Percentiles rank a stretch among this genome's conserved stretches.
phyloP scores from a whole-genome alignment of 352 stramenopile genomes.

The Lagenidium giganteum region DNA sequence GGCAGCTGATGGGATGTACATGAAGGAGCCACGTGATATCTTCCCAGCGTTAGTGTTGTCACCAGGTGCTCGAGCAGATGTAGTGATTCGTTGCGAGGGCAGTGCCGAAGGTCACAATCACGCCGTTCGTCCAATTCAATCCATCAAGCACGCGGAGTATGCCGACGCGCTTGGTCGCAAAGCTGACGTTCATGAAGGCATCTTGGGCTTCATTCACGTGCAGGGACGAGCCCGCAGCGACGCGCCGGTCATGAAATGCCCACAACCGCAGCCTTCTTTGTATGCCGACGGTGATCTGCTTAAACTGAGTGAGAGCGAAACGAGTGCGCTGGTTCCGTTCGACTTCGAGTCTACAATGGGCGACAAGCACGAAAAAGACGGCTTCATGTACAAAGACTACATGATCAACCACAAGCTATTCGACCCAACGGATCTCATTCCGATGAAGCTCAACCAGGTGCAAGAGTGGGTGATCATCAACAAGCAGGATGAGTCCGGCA shows the following conservation, averaged over 20 bases:
- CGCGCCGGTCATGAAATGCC: slow-evolving; percentile 22
- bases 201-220: slow-evolving; percentile 61
- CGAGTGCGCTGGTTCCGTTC: slow-evolving; percentile 34
- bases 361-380: slow-evolving; percentile 33
- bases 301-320: slow-evolving; percentile 22
- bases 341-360: slow-evolving; percentile 58
- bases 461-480: slow-evolving; percentile 79
- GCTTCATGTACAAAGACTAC: slow-evolving; percentile 69
- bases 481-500: slow-evolving; percentile 32
- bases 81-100: slow-evolving; percentile 53
- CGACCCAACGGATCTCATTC: slow-evolving; percentile 32
- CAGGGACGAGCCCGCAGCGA: slow-evolving; percentile 24
- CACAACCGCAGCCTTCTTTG: slow-evolving; percentile 28
- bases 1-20: slow-evolving; percentile 56
- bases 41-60: slow-evolving; percentile 44
- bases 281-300: slow-evolving; percentile 35
- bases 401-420: slow-evolving; percentile 67
- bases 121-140: slow-evolving; percentile 50
- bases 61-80: slow-evolving; percentile 47
- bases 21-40: slow-evolving; percentile 27
- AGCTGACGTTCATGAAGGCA: slow-evolving; percentile 54
- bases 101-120: slow-evolving; percentile 15
- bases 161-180: slow-evolving; percentile 43
- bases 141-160: slow-evolving; percentile 27
- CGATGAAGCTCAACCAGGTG: slow-evolving; percentile 47